Base-by-base conservation (phyloP, 352 stramenopile genomes). In the Phytophthora lateralis region DNA sequence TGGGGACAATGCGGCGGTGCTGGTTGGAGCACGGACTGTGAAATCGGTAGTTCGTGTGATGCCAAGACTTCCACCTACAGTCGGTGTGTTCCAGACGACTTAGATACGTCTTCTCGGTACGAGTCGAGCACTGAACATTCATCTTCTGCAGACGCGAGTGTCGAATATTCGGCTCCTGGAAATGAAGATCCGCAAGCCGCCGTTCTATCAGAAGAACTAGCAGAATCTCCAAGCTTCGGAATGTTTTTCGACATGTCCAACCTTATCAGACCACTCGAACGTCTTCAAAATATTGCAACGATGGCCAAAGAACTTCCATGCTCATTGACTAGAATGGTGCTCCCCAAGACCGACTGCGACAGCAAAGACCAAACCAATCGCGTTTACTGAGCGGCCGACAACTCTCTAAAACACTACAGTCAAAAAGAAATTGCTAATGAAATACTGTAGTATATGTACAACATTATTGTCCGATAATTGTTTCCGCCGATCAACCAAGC, bases 1-100 rank as follows among this genome's bases (percentile, higher is more conserved):
- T 76, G 65, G 58, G 59, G 63, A 0, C 68, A 76, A 27, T 76
- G 68, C 35, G 68, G 53, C 38, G 68, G 68, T 39, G 63, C 69
- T 34, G 47, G 46, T 4, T 76, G 69, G 69, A 56, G 12, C 11
- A 66, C 48, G 7, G 35, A 48, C 39, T 76, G 63, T 39, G 54
- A 48, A 37, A 15, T 39, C 17, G 63, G 63, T 35, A 52, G 37
- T 27, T 41, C 8, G 10, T 76, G 68, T 38, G 34, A 61, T 27
- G 32, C 46, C 27, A 66, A 69, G 21, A 52, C 66, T 18, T 51
- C 48, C 17, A 67, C 57, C 8, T 76, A 76, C 59, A 71, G 63
- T 18, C 68, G 73, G 41, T 76, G 68, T 21, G 37, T 66, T 34
- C 51, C 56, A 37, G 14, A 56, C 17, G 45, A 47, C 7, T 43